Evolutionary conservation across 768 basidiomycete species (phyloP), one percentile per base, ranked within the genome.

Genomic region (Exidia glandulosa): DNA sequence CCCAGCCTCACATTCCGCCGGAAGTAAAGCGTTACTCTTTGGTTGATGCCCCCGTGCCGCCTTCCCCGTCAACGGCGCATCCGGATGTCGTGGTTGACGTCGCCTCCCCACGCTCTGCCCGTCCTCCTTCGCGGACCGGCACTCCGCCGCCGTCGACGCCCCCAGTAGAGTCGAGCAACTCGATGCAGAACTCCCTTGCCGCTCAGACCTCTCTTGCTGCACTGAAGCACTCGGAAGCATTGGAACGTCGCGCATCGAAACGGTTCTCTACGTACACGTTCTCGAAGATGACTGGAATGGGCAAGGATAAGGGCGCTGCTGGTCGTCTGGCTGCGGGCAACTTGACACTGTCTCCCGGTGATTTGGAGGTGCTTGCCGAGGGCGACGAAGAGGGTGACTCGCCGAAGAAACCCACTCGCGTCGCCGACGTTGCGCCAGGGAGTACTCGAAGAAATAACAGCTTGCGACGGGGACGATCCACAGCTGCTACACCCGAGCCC

Each of bases 221-320:
- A 7, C 78, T 99, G 52, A 88, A 94, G 72, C 85, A 87, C 66
- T 85, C 82, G 57, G 93, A 94, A 64, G 80, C 84, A 1, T 80
- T 98, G 37, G 91, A 94, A 66, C 83, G 95, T 25, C 80, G 95
- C 52, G 95, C 95, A 19, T 94, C 90, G 25, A 97, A 97, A 69
- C 88, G 96, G 0, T 98, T 94, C 74, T 96, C 94, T 47, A 86
- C 86, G 1, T 98, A 95, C 70, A 90, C 94, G 63, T 88, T 97
- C 66, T 85, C 88, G 54, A 94, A 94, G 74, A 94, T 98, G 87
- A 86, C 91, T 2, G 84, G 86, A 16, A 75, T 50, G 71, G 32
- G 25, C 58, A 29, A 60, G 57, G 33, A 29, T 74, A 82, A 50
- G 80, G 81, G 67, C 74, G 82, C 70, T 76, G 88, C 37, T 79